Base-by-base conservation (phyloP, 306 rosid species). In the Begonia masoniana region DNA sequence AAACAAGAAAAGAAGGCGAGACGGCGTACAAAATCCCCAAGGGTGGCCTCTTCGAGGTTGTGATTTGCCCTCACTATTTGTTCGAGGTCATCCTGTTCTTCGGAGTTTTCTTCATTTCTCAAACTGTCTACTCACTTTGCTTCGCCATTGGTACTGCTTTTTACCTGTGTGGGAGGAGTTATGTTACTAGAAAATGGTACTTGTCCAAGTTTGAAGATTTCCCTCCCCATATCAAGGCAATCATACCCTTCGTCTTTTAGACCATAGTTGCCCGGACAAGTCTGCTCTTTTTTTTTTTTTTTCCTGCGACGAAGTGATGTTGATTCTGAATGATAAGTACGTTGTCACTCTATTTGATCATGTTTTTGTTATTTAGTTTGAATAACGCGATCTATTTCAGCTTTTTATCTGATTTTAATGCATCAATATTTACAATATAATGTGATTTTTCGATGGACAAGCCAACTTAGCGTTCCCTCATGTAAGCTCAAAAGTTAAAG, bases 61-160 rank as follows among this genome's bases (percentile, higher is more conserved):
- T 81, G 41, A 68, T 75, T 13, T 83, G 96, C 68, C 94, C 96
- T 0, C 94, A 83, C 43, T 83, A 83, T 54, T 87, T 87, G 2
- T 88, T 78, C 51, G 96, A 88, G 73, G 74, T 79, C 21, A 63
- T 75, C 4, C 70, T 2, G 13, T 81, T 80, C 26, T 35, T 65
- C 7, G 94, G 91, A n/a, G 3, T 87, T 31, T 62, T 81, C 7
- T 76, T 74, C 17, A 82, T 84, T 63, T 76, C 96, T 23, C 94
- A 84, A 52, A 79, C 82, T 0, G 0, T 62, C 0, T 76, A 77
- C 64, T 41, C 73, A 4, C 51, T 79, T 13, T 66, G 68, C 54
- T 67, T 73, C 43, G 13, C 74, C 10, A 0, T 59, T 1, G 92
- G 94, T 43, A 48, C 85, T 13, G 51, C 73, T 15, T 54, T 78